A percentile compares a stretch with the other conserved stretches of the same genome.
Evolutionary conservation across 805 yeast genomes (phyloP).

Genomic region (Suhomyces canberraensis): DNA sequence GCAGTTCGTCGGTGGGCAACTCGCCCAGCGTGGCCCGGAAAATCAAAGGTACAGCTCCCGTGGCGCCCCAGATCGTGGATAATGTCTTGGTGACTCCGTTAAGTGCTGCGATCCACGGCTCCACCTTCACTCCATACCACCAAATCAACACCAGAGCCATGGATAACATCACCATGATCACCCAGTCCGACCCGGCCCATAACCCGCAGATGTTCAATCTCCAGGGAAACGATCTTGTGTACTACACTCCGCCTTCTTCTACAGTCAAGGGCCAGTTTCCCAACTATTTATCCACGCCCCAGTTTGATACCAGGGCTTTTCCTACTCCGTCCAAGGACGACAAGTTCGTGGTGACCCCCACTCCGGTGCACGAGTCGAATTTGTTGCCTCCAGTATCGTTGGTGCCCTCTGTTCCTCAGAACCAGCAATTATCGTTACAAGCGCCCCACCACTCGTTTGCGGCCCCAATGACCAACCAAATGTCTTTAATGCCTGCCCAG

Average conservation of each 20-base stretch:
- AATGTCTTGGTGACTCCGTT: conserved; percentile 15
- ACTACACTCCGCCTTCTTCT: conserved; percentile 21
- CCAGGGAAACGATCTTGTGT: conserved; percentile 1
- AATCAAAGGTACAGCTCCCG: conserved; percentile 2
- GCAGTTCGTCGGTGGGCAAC: conserved; percentile 3
- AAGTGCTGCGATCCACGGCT: conserved; percentile 13
- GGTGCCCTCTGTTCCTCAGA: background rate
- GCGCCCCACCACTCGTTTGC: too few relatives aligned
- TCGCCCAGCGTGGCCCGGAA: conserved; percentile 8
- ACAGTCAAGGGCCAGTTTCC: conserved; percentile 12
- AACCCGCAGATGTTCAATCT: conserved; percentile 1
- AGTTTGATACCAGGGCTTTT: conserved; percentile 4
- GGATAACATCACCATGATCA: conserved; percentile 32
- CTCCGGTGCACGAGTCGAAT: conserved; percentile 5
- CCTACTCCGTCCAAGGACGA: conserved; percentile 8
- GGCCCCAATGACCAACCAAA: too few relatives aligned
- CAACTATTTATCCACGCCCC: conserved; percentile 10
- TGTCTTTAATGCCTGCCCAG: too few relatives aligned
- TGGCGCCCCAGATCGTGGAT: background rate
- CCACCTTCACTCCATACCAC: conserved; percentile 17
- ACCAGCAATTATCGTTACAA: too few relatives aligned
- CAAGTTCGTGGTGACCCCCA: background rate
- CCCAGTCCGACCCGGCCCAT: conserved; percentile 16
- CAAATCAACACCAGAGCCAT: conserved; percentile 30
- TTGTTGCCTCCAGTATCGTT: conserved; percentile 15